phyloP scores from a whole-genome alignment of 352 stramenopile genomes.

The Sclerospora graminicola region DNA sequence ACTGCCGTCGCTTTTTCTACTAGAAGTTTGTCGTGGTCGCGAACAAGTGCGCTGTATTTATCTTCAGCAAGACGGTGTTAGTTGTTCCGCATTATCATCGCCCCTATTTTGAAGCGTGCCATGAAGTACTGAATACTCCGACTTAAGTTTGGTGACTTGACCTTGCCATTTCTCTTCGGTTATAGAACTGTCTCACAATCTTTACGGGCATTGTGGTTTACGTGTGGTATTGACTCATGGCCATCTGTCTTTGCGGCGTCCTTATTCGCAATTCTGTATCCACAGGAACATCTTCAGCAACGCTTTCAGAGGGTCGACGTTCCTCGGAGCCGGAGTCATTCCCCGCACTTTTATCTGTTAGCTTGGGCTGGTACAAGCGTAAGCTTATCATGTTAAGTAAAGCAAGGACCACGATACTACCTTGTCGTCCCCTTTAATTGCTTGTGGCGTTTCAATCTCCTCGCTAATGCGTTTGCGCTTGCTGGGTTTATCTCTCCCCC shows the following conservation, averaged over 20 bases:
- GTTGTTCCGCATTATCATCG: no score
- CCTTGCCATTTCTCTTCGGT: constrained; percentile 5
- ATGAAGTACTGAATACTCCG: constrained; percentile 10
- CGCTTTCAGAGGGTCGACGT: neutral
- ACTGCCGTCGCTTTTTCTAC: constrained; percentile 1
- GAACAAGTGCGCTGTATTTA: constrained; percentile 18
- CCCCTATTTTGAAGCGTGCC: constrained; percentile 3
- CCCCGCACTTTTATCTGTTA: constrained; percentile 6
- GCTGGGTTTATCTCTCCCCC: constrained; percentile 20
- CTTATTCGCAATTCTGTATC: neutral
- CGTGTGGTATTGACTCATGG: neutral
- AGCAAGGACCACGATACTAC: constrained; percentile 11
- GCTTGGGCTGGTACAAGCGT: constrained; percentile 14
- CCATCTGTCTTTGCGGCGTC: neutral
- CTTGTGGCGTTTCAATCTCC: neutral
- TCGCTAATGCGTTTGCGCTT: constrained; percentile 31
- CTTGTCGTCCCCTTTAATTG: constrained; percentile 6
- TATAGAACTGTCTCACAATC: neutral
- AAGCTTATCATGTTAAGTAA: constrained; percentile 5
- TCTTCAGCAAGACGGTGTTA: constrained; percentile 8
- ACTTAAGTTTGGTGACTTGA: constrained; percentile 12
- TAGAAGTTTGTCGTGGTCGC: constrained; percentile 9
- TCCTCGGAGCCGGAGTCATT: neutral
- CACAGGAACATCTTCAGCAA: neutral
- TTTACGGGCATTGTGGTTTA: neutral